Conservation (phyloP, 257 asterid genomes). For the Handroanthus guayacan region DNA sequence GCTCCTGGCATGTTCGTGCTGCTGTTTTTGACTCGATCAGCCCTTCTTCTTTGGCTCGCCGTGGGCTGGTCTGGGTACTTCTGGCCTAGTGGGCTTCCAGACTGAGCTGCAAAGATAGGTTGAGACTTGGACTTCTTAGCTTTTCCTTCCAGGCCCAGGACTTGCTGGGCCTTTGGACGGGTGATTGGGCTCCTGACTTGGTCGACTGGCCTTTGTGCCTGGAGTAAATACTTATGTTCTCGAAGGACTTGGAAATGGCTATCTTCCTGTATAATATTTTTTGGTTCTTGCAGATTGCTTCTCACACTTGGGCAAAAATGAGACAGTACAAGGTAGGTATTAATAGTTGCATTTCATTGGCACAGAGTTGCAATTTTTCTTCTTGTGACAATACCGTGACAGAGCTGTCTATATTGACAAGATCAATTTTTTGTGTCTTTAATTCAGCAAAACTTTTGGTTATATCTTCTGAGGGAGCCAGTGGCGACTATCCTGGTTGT, state of each 20-base stretch:
- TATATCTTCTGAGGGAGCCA: slow-evolving; percentile 83
- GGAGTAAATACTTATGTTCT: neutral
- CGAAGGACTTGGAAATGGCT: neutral
- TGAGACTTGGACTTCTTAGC: too few species aligned
- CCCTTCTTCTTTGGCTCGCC: too few species aligned
- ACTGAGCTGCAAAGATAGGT: too few species aligned
- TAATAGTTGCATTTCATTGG: slow-evolving; percentile 32
- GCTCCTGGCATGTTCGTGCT: too few species aligned
- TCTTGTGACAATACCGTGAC: neutral
- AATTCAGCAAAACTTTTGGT: slow-evolving; percentile 59
- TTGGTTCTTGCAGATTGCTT: slow-evolving; percentile 69
- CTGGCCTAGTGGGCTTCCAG: too few species aligned
- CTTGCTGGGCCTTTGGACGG: too few species aligned
- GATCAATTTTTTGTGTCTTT: slow-evolving; percentile 23
- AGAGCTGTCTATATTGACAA: slow-evolving; percentile 12
- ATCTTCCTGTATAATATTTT: slow-evolving; percentile 26
- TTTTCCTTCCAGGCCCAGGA: too few species aligned
- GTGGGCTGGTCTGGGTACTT: too few species aligned
- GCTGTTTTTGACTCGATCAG: too few species aligned
- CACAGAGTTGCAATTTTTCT: neutral
- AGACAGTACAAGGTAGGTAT: slow-evolving; percentile 51
- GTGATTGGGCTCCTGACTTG: too few species aligned
- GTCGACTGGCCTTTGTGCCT: neutral
- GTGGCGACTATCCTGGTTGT: slow-evolving; percentile 88
- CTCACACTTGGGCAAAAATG: slow-evolving; percentile 66